phyloP scores from a whole-genome alignment of 352 stramenopile species.

The Phytophthora sp. region DNA sequence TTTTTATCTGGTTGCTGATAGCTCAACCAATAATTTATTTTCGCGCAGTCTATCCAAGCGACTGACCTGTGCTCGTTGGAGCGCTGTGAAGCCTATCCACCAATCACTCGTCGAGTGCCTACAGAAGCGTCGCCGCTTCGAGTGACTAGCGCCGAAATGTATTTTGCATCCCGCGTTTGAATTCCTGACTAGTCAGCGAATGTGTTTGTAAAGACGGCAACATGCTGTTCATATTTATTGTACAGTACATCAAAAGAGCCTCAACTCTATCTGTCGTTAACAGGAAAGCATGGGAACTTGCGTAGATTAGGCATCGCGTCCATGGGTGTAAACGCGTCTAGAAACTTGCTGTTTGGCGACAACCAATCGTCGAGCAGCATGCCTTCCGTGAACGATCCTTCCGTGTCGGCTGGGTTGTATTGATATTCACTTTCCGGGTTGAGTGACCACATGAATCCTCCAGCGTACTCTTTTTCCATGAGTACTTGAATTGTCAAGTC shows the following conservation, averaged over 20 bases:
- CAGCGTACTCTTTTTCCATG: constrained; percentile 65
- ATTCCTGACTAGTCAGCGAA: too few relatives aligned
- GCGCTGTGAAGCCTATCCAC: too few relatives aligned
- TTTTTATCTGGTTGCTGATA: too few relatives aligned
- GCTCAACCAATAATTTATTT: too few relatives aligned
- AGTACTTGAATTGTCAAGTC: constrained; percentile 76
- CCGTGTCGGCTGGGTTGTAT: constrained; percentile 69
- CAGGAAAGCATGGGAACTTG: constrained; percentile 69
- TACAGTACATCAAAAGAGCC: too few relatives aligned
- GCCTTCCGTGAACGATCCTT: constrained; percentile 72
- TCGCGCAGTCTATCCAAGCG: too few relatives aligned
- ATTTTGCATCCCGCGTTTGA: too few relatives aligned
- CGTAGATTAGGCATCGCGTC: constrained; percentile 67
- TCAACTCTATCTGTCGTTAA: constrained; percentile 19
- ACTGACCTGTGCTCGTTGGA: too few relatives aligned
- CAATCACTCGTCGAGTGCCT: too few relatives aligned
- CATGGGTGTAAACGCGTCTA: constrained; percentile 72
- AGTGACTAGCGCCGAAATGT: too few relatives aligned
- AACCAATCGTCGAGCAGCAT: constrained; percentile 82
- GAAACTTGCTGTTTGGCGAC: constrained; percentile 70
- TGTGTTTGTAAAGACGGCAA: too few relatives aligned
- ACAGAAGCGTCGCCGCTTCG: too few relatives aligned
- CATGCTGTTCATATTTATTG: not conserved
- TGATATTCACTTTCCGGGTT: constrained; percentile 82
- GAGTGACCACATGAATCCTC: constrained; percentile 86